Evolutionary conservation across 805 yeast genomes (phyloP).

Genomic region (Lipomyces yamadae): DNA sequence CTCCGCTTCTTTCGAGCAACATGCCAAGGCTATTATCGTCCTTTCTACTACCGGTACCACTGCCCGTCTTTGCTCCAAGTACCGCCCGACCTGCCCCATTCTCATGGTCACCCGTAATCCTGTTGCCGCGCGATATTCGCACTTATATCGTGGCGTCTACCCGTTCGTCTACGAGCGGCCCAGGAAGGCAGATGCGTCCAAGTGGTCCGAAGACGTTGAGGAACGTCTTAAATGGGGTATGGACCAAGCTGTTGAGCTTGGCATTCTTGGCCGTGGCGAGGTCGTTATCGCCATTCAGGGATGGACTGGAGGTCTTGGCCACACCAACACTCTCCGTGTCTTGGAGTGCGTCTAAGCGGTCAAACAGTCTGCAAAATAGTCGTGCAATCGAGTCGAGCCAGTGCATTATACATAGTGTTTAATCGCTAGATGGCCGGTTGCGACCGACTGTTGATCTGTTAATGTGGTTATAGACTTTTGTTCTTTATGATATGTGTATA

Average conservation of each 20-base stretch:
- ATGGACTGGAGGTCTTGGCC: conserved; percentile 98
- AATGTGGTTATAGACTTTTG: background rate
- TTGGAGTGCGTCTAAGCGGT: conserved; percentile 50
- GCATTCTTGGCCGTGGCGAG: conserved; percentile 86
- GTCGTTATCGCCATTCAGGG: conserved; percentile 95
- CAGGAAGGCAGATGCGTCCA: conserved; percentile 57
- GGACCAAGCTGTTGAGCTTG: conserved; percentile 82
- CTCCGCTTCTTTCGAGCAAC: conserved; percentile 92
- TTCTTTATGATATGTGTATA: background rate
- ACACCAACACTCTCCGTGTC: conserved; percentile 97
- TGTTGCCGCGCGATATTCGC: conserved; percentile 91
- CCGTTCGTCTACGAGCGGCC: conserved; percentile 83
- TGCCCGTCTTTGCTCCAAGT: conserved; percentile 94
- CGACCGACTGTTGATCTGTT: background rate
- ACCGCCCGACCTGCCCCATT: conserved; percentile 96
- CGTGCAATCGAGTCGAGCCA: background rate
- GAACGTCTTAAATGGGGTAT: conserved; percentile 92
- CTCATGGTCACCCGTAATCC: conserved; percentile 97
- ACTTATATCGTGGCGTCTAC: conserved; percentile 97
- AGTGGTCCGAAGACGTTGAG: conserved; percentile 98
- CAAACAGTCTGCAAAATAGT: background rate
- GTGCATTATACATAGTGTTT: background rate
- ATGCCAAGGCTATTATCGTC: conserved; percentile 95
- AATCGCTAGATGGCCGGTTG: background rate
- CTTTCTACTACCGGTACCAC: conserved; percentile 94